Base-by-base conservation (phyloP, 257 asterid genomes). In the Henckelia pumila region DNA sequence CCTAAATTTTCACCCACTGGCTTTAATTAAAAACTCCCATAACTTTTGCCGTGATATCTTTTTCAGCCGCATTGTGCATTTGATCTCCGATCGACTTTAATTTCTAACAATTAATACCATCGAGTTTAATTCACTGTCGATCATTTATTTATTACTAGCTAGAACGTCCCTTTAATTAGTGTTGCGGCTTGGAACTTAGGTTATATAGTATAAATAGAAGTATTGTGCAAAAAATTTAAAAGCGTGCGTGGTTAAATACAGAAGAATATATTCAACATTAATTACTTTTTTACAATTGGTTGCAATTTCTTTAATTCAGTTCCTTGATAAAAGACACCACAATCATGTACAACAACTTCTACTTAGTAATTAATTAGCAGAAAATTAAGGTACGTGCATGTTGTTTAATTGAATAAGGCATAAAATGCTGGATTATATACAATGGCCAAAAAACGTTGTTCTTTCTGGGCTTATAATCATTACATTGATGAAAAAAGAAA, bases 11-110 rank as follows among this genome's bases (percentile, higher is more conserved):
- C 22, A 50, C n/a, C 13, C 44, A 11, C 49, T 61, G 14, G 7
- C 52, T 14, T 40, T 40, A 40, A 40, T 50, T 24, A 60, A 60
- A 30, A 28, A 29, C 20, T 28, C 71, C 55, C 53, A 71, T 25
- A 8, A 63, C 57, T 55, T 53, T 7, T 53, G 47, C 68, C 25
- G 17, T 13, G n/a, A 7, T 6, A 6, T 59, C 61, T 59, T 59
- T 58, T 25, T 69, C 60, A 14, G 50, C 19, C n/a, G n/a, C 50
- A 13, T 40, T n/a, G 2, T 40, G 52, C 4, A 40, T 13, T 14
- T n/a, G n/a, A n/a, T 3, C n/a, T 14, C 52, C 0, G 19, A 40
- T 19, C 0, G 19, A 40, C 11, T 40, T 40, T 40, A 14, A 40
- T 40, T 40, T 40, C 19, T 4, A 40, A 40, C n/a, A 40, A 40